Conservation (phyloP, 352 stramenopile genomes). For the Albugo laibachii region DNA sequence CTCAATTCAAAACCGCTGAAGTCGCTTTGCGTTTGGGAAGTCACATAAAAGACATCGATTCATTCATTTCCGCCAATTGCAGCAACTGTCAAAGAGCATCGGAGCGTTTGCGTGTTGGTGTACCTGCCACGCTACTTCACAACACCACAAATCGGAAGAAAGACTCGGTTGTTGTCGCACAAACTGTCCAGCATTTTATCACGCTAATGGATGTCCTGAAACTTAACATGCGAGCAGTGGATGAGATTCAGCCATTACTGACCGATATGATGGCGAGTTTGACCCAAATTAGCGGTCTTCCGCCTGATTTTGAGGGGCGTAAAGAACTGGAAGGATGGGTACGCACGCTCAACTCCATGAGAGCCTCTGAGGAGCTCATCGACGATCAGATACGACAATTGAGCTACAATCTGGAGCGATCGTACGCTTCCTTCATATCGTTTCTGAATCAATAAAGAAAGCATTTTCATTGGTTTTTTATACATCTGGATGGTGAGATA, state of each 20-base stretch:
- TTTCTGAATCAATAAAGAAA: constrained; percentile 59
- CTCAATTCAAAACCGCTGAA: constrained; percentile 95
- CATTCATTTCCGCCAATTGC: constrained; percentile 89
- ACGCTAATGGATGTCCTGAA: constrained; percentile 97
- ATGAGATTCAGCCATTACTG: constrained; percentile 94
- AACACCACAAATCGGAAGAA: constrained; percentile 63
- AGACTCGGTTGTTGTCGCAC: constrained; percentile 82
- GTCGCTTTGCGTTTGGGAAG: constrained; percentile 71
- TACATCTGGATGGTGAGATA: too few species aligned
- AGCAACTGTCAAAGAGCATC: constrained; percentile 91
- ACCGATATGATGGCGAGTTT: constrained; percentile 92
- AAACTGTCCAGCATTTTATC: constrained; percentile 96
- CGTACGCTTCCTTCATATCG: constrained; percentile 89
- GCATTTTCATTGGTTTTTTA: background rate
- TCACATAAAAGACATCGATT: constrained; percentile 41
- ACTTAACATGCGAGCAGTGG: constrained; percentile 91
- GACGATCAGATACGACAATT: constrained; percentile 92
- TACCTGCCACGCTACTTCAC: constrained; percentile 83
- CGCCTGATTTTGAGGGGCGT: constrained; percentile 85
- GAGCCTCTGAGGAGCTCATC: constrained; percentile 89
- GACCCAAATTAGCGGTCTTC: constrained; percentile 85
- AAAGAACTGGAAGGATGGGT: constrained; percentile 91
- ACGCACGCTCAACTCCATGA: constrained; percentile 89
- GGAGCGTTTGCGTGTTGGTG: constrained; percentile 85
- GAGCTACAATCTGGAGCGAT: constrained; percentile 87